phyloP scores from a whole-genome alignment of 768 basidiomycete species.

The Galerina marginata region DNA sequence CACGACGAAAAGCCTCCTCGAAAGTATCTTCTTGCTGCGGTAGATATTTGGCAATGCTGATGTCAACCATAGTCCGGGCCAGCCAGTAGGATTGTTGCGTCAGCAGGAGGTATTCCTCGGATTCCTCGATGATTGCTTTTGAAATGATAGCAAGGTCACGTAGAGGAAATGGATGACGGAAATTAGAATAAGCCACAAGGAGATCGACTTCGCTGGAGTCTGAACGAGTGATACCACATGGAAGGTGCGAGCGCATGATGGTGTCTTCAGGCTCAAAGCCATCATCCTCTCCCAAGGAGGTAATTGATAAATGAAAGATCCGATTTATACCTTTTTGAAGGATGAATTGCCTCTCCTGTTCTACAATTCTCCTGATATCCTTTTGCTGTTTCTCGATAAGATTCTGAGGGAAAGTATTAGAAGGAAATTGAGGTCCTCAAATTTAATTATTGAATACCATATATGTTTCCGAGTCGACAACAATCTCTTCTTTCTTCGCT shows the following conservation, averaged over 20 bases:
- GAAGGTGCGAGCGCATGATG: neutral
- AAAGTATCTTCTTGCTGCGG: neutral
- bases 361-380: neutral
- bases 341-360: neutral
- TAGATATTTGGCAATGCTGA: neutral
- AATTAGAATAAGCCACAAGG: neutral
- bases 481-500: neutral
- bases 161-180: neutral
- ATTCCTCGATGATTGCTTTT: neutral
- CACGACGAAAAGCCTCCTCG: neutral
- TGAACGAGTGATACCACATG: neutral
- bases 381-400: neutral
- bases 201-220: neutral
- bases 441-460: too few relatives aligned
- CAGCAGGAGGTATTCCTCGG: neutral
- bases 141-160: neutral
- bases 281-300: neutral
- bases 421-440: neutral
- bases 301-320: neutral
- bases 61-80: neutral
- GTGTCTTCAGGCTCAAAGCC: neutral
- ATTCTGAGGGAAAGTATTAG: neutral
- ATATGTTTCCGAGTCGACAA: neutral
- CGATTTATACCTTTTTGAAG: neutral
- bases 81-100: neutral